These are phyloP conservation scores for Cladochytrium replicatum DNA, from an alignment of 192 early-diverging fungal genomes.

Conservation along the genomic window DNA sequence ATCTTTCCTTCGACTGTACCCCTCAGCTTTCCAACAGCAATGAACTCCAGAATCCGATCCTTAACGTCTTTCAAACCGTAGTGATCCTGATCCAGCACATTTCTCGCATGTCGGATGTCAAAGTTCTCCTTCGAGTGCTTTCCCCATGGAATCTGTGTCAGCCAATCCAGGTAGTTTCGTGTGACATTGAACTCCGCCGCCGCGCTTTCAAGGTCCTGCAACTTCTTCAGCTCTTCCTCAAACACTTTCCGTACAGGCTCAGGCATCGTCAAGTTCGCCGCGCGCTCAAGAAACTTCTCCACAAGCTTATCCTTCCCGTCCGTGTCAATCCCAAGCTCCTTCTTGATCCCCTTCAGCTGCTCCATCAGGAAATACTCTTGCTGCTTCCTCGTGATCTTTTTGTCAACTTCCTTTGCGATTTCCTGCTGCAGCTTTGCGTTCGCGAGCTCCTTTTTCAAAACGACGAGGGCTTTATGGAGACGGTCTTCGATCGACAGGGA, in stretches of 20 bases:
- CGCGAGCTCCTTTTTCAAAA: constrained; percentile 94
- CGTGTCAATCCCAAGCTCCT: constrained; percentile 92
- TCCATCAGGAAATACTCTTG: constrained; percentile 99
- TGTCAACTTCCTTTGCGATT: constrained; percentile 95
- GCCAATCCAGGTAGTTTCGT: constrained; percentile 97
- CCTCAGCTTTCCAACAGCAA: constrained; percentile 92
- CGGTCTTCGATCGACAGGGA: constrained; percentile 80
- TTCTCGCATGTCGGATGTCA: constrained; percentile 73
- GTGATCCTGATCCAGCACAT: constrained; percentile 96
- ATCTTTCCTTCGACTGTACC: constrained; percentile 98
- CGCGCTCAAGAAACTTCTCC: constrained; percentile 85
- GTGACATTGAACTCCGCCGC: constrained; percentile 99
- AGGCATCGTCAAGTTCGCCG: constrained; percentile 77
- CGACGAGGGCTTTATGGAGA: constrained; percentile 81
- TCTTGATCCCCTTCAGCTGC: constrained; percentile 98
- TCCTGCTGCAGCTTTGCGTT: constrained; percentile 97
- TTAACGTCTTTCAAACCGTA: constrained; percentile 99
- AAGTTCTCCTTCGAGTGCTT: constrained; percentile 84
- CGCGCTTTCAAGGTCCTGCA: constrained; percentile 85
- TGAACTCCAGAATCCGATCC: constrained; percentile 97
- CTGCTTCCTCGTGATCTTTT: constrained; percentile 93
- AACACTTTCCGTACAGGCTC: constrained; percentile 87
- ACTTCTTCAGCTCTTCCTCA: constrained; percentile 93
- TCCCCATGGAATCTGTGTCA: constrained; percentile 97
- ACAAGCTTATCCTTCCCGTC: constrained; percentile 98